These are phyloP conservation scores for Claviceps pusilla DNA, from an alignment of 2,329 filamentous ascomycete species.

Conservation along the genomic window DNA sequence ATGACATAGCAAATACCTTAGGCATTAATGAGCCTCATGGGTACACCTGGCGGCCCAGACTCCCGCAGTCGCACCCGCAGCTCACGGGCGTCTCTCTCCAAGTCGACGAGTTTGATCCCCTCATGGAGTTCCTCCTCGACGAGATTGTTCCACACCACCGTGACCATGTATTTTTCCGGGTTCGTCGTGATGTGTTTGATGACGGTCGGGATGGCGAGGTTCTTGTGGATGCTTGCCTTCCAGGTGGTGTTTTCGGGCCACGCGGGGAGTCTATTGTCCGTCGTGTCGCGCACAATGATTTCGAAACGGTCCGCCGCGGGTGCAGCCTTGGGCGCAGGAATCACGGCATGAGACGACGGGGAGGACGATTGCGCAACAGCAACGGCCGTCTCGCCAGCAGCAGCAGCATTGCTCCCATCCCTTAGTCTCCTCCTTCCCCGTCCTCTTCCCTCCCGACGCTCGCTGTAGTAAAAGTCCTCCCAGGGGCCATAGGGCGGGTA, in stretches of 20 bases:
- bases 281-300: not conserved
- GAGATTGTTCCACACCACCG: not conserved
- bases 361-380: not conserved
- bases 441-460: not conserved
- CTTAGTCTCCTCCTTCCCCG: not conserved
- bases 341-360: not conserved
- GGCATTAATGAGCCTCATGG: not conserved
- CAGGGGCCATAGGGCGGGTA: not conserved
- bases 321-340: not conserved
- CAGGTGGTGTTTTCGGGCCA: not conserved
- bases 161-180: not conserved
- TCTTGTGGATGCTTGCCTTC: not conserved
- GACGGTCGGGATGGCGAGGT: not conserved
- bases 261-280: constrained; percentile 1
- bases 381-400: not conserved
- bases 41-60: not conserved
- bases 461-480: not conserved
- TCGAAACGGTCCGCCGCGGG: not conserved
- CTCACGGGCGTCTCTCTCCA: not conserved
- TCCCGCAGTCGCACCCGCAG: not conserved
- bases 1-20: not conserved
- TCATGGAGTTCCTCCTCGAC: not conserved
- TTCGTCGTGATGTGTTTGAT: constrained; percentile 1
- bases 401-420: not conserved
- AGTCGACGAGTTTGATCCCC: not conserved